Evolutionary conservation across 768 basidiomycete species (phyloP).

Genomic region (Trametes cinnabarina): DNA sequence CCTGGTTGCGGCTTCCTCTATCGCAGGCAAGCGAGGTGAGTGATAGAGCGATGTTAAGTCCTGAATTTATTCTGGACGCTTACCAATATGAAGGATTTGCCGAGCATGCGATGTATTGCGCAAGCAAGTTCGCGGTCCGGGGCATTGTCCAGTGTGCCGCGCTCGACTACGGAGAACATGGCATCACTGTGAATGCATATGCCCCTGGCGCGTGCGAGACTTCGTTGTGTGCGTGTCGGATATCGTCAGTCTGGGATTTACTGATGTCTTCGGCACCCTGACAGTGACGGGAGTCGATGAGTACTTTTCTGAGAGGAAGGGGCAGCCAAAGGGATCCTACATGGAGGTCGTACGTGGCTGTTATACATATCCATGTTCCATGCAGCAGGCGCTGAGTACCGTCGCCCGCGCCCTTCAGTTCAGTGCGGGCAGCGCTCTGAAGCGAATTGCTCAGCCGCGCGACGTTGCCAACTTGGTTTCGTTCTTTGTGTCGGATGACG

Average conservation of each 20-base stretch:
- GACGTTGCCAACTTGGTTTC: slow-evolving; percentile 34
- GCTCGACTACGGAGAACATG: slow-evolving; percentile 21
- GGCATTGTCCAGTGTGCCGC: slow-evolving; percentile 27
- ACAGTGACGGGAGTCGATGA: slow-evolving; percentile 18
- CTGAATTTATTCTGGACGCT: no score
- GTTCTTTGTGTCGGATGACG: slow-evolving; percentile 30
- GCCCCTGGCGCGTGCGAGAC: slow-evolving; percentile 26
- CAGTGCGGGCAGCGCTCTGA: slow-evolving; percentile 22
- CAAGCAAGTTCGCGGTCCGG: slow-evolving; percentile 29
- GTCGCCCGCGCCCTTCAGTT: neutral
- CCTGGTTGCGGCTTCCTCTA: slow-evolving; percentile 34
- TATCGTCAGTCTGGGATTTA: no score
- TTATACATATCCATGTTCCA: neutral
- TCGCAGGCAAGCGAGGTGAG: slow-evolving; percentile 16
- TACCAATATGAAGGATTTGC: no score
- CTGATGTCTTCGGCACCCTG: neutral
- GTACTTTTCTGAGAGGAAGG: slow-evolving; percentile 15
- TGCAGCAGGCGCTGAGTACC: neutral
- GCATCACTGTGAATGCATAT: slow-evolving; percentile 31
- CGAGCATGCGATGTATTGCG: slow-evolving; percentile 20
- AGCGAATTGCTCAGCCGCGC: slow-evolving; percentile 27
- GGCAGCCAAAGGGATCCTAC: slow-evolving; percentile 13
- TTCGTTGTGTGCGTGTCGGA: slow-evolving; percentile 4
- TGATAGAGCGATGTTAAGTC: no score
- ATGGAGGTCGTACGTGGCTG: neutral